phyloP scores from a whole-genome alignment of 2,329 filamentous ascomycete genomes.

The Calonectria ilicicola region DNA sequence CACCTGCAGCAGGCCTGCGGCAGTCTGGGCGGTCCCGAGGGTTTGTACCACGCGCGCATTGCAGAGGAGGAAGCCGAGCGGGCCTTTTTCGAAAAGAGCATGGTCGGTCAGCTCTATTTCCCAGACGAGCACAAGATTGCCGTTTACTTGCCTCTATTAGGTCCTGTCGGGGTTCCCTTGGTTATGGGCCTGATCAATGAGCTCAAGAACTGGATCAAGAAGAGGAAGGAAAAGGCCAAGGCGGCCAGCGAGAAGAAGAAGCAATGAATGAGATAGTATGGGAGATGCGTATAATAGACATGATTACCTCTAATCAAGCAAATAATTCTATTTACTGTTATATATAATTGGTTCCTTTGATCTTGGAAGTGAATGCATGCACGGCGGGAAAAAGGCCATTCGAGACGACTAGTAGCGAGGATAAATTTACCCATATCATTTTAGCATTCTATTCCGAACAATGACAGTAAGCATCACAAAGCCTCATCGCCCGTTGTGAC shows the following conservation, averaged over 20 bases:
- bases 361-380: no score
- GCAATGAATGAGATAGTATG: constrained; percentile 35
- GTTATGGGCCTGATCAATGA: constrained; percentile 88
- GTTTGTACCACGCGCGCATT: constrained; percentile 82
- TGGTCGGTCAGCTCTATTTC: constrained; percentile 99
- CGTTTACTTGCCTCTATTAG: constrained; percentile 91
- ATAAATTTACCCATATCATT: no score
- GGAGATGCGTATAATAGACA: constrained; percentile 30
- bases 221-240: constrained; percentile 58
- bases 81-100: constrained; percentile 98
- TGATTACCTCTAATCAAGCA: constrained; percentile 18
- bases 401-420: no score
- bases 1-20: constrained; percentile 84
- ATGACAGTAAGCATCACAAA: no score
- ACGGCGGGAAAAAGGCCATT: no score
- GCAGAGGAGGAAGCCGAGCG: constrained; percentile 91
- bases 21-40: constrained; percentile 73
- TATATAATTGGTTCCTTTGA: not conserved
- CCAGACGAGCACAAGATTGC: constrained; percentile 98
- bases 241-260: constrained; percentile 54
- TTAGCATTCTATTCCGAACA: no score
- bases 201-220: constrained; percentile 71
- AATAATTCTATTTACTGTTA: constrained; percentile 5
- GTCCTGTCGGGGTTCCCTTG: constrained; percentile 90
- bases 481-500: no score